Conservation (phyloP, 176 grass and related monocot species). For the Lolium multiflorum region DNA sequence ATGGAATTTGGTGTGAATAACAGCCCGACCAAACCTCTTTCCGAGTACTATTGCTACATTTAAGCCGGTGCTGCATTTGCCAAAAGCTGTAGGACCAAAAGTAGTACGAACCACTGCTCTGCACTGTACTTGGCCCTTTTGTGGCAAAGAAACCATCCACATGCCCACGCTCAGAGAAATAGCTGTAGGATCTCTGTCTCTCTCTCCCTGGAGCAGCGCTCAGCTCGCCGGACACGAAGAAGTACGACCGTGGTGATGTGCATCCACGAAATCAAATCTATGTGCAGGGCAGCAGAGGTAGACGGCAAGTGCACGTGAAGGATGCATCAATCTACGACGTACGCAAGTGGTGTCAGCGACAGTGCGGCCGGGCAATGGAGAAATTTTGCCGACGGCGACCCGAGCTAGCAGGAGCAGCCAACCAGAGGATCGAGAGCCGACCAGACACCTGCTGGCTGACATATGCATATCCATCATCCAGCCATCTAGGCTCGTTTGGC, state of each 20-base stretch:
- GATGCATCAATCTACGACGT: background rate
- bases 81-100: background rate
- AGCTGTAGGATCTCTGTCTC: background rate
- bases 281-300: background rate
- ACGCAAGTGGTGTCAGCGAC: conserved; percentile 21
- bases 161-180: background rate
- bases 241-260: background rate
- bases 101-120: background rate
- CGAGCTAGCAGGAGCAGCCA: background rate
- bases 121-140: background rate
- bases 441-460: background rate
- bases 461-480: background rate
- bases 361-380: background rate
- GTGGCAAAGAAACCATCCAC: conserved; percentile 4
- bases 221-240: conserved; percentile 9
- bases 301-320: conserved; percentile 58
- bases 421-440: background rate
- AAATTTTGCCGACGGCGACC: conserved; percentile 33
- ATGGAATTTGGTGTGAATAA: background rate
- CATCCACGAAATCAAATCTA: conserved; percentile 24
- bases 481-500: background rate
- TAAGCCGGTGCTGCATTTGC: background rate
- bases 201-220: background rate
- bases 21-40: conserved; percentile 3
- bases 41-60: background rate